phyloP scores from a whole-genome alignment of 495 filamentous ascomycete genomes.

The Aspergillus biplanus region DNA sequence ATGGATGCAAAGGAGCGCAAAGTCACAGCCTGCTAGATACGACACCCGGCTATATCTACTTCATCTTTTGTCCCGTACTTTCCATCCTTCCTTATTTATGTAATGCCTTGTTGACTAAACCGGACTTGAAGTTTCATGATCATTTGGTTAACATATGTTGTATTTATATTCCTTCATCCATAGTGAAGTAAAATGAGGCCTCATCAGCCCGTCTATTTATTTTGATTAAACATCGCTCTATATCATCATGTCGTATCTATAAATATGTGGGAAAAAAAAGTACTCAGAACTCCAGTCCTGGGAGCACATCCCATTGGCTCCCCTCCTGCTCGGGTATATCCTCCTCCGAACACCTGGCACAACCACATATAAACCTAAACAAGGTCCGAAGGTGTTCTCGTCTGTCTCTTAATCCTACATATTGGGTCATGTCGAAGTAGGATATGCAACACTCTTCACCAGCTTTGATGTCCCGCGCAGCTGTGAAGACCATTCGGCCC shows the following conservation, averaged over 20 bases:
- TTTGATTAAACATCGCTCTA: neutral
- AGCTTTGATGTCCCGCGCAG: conserved; percentile 35
- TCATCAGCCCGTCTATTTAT: too few relatives aligned
- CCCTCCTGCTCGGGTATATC: conserved; percentile 15
- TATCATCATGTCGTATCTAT: neutral
- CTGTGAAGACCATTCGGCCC: conserved; percentile 44
- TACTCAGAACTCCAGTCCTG: conserved; percentile 1
- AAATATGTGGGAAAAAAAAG: neutral
- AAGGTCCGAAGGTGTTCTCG: conserved; percentile 35
- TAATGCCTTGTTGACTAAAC: too few relatives aligned
- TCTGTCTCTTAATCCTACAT: conserved; percentile 28
- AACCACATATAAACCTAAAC: conserved; percentile 40
- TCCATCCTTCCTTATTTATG: too few relatives aligned
- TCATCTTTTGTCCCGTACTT: too few relatives aligned
- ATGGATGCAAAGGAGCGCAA: too few relatives aligned
- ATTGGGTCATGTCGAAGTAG: conserved; percentile 41
- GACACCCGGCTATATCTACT: too few relatives aligned
- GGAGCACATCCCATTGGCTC: conserved; percentile 22
- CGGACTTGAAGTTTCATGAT: too few relatives aligned
- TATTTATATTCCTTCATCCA: too few relatives aligned
- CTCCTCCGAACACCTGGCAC: conserved; percentile 37
- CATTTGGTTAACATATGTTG: too few relatives aligned
- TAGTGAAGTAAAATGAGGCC: neutral
- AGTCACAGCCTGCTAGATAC: too few relatives aligned
- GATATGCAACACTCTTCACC: conserved; percentile 49